phyloP scores from a whole-genome alignment of 805 yeast species.

The Lipomyces sp. region DNA sequence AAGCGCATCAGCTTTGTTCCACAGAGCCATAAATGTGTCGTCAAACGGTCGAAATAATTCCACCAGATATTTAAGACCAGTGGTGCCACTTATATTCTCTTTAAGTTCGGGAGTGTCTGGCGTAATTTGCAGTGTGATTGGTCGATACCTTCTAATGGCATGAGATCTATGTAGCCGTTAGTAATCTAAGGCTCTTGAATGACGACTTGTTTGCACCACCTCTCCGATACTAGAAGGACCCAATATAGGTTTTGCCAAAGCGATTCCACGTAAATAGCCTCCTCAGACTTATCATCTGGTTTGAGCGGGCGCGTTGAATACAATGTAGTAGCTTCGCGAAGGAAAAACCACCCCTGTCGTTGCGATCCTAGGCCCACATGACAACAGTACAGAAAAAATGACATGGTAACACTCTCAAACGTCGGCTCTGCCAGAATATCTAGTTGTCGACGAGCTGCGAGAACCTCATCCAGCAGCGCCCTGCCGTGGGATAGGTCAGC shows the following conservation, averaged over 20 bases:
- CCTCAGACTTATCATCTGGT: background rate
- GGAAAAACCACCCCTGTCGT: slow-evolving; percentile 4
- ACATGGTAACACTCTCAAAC: background rate
- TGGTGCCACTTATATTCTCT: background rate
- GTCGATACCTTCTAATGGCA: slow-evolving; percentile 4
- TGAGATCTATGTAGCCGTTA: slow-evolving; percentile 4
- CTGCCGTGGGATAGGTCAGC: background rate
- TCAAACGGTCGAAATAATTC: slow-evolving; percentile 10
- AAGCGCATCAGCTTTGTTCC: slow-evolving; percentile 1
- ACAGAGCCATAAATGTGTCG: background rate
- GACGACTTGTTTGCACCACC: background rate
- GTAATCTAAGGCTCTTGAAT: background rate
- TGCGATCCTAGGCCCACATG: background rate
- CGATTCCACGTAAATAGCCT: background rate
- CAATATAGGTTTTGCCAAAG: background rate
- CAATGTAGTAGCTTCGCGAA: slow-evolving; percentile 9
- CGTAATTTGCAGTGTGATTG: slow-evolving; percentile 9
- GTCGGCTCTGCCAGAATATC: background rate
- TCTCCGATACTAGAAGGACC: slow-evolving; percentile 4
- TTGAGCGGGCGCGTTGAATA: background rate
- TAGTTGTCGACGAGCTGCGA: slow-evolving; percentile 1
- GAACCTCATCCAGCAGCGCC: slow-evolving; percentile 7
- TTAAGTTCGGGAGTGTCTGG: slow-evolving; percentile 1
- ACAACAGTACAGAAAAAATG: slow-evolving; percentile 11
- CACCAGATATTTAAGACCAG: background rate